Base-by-base conservation (phyloP, 805 yeast genomes). In the Candida alai region DNA sequence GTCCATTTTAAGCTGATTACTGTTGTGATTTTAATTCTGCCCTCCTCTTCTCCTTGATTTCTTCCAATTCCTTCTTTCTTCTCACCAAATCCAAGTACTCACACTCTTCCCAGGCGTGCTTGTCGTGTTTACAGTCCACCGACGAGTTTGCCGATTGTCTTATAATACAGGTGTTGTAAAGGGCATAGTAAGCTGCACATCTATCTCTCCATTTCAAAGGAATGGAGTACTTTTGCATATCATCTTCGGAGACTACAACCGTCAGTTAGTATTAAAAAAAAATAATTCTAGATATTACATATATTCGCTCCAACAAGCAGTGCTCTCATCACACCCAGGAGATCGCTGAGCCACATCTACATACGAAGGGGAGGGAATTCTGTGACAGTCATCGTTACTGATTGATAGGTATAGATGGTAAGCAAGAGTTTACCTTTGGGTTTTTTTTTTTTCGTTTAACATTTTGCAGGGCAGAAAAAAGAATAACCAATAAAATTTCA, bases 31-130 rank as follows among this genome's bases (percentile, higher is more conserved):
- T 39, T 32, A 40, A 40, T 44, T 51, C 58, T 20, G 49, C 55
- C 45, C 54, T 60, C 52, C 54, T 48, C 39, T 56, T 44, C 36
- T 58, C 72, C 55, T 78, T 80, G 46, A 70, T 61, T 39, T 69
- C 70, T 51, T 76, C 73, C 57, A 83, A 67, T 62, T 82, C 89
- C 53, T 77, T 69, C 39, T 82, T 84, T 61, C 95, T 76, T 65
- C 93, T 76, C 56, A 78, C 73, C 65, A 81, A 84, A 55, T 86
- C 95, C 58, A 79, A 59, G 56, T 82, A 82, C 60, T 85, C 84
- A 58, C 95, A 85, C 54, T 83, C 83, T 58, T 85, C 95, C 70
- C 88, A 86, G 26, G 70, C 78, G 48, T 86, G 94, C 56, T 87
- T 77, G 62, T 81, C 86, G 44, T 81, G 81, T 39, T 73, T 68